phyloP scores from a whole-genome alignment of 305 asterid species.

The Rubia balearica region DNA sequence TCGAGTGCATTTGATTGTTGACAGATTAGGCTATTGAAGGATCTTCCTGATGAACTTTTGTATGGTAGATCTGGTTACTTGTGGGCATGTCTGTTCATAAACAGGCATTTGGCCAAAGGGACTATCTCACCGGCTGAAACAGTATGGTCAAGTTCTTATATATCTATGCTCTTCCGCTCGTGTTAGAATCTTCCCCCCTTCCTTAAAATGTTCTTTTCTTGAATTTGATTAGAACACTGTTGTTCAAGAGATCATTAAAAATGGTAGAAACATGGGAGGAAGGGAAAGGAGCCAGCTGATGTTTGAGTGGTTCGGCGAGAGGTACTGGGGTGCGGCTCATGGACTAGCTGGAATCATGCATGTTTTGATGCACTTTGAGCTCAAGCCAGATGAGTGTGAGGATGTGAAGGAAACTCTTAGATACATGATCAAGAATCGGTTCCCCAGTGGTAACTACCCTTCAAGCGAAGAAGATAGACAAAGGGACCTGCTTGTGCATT shows the following conservation, averaged over 20 bases:
- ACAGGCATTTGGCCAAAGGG: conserved; percentile 44
- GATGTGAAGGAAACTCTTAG: conserved; percentile 55
- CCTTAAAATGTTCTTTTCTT: not conserved
- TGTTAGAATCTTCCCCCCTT: not conserved
- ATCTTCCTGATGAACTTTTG: conserved; percentile 54
- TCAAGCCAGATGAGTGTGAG: conserved; percentile 40
- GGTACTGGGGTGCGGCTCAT: conserved; percentile 80
- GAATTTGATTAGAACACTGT: conserved; percentile 31
- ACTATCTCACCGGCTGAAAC: conserved; percentile 37
- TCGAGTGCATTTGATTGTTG: conserved; percentile 6
- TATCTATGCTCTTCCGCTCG: not conserved
- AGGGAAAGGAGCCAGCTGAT: conserved; percentile 44
- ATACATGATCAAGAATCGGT: conserved; percentile 49
- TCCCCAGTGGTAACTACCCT: conserved; percentile 59
- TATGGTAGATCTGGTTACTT: conserved; percentile 66
- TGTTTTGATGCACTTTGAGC: conserved; percentile 50
- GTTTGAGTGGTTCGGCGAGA: conserved; percentile 57
- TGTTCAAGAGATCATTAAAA: conserved; percentile 38
- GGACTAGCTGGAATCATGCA: conserved; percentile 70
- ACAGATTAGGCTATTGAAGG: conserved; percentile 49
- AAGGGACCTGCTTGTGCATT: conserved; percentile 56
- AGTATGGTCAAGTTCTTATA: conserved; percentile 24
- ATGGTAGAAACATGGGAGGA: conserved; percentile 50
- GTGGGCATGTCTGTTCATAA: conserved; percentile 54
- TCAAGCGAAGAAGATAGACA: conserved; percentile 46